Evolutionary conservation across 1,139 yeast species (phyloP).

Genomic region (Suhomyces choctaworum): DNA sequence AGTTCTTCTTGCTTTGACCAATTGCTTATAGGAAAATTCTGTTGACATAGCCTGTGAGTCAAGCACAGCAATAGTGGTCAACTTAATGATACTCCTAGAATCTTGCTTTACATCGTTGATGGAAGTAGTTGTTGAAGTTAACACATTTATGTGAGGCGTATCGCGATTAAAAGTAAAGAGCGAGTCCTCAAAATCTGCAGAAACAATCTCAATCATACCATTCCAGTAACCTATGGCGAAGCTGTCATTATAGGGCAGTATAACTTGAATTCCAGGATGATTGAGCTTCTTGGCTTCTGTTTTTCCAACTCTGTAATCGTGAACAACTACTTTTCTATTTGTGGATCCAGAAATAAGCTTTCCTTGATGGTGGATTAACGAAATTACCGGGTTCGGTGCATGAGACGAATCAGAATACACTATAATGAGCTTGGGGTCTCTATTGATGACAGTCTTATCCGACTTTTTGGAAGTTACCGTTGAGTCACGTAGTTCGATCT

Average conservation of each 20-base stretch:
- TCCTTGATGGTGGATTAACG: constrained; percentile 26
- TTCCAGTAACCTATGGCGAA: constrained; percentile 42
- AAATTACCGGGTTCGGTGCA: constrained; percentile 53
- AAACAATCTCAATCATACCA: constrained; percentile 32
- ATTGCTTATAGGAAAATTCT: constrained; percentile 17
- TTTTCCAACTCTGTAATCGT: constrained; percentile 21
- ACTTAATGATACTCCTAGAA: constrained; percentile 9
- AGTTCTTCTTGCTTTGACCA: constrained; percentile 15
- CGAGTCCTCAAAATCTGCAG: neutral
- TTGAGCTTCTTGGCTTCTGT: constrained; percentile 2
- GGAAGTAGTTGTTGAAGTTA: constrained; percentile 8
- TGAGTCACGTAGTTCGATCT: constrained; percentile 17
- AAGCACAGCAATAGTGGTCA: constrained; percentile 14
- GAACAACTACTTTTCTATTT: constrained; percentile 31
- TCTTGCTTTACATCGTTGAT: constrained; percentile 10
- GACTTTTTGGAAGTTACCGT: neutral
- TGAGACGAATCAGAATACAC: constrained; percentile 32
- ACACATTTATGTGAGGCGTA: constrained; percentile 13
- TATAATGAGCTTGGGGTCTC: constrained; percentile 21
- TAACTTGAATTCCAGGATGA: constrained; percentile 15
- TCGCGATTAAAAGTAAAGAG: constrained; percentile 10
- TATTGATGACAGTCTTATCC: constrained; percentile 23
- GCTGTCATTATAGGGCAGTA: constrained; percentile 14
- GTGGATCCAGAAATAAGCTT: constrained; percentile 46
- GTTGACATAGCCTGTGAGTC: neutral